These are phyloP conservation scores for Hymenoscyphus infarciens DNA, from an alignment of 2,329 filamentous ascomycete species.

Conservation along the genomic window DNA sequence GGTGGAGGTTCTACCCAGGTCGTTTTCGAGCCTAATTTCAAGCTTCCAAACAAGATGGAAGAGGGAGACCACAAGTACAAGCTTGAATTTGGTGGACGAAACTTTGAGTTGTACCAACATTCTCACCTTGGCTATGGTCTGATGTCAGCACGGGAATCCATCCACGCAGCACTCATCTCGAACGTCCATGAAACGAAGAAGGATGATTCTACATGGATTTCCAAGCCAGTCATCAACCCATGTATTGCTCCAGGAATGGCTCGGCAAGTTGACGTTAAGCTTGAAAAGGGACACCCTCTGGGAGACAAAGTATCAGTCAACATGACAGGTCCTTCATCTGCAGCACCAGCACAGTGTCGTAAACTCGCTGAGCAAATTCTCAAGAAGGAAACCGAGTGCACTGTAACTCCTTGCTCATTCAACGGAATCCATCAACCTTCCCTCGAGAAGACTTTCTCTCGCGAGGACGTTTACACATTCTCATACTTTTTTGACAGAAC, in stretches of 20 bases:
- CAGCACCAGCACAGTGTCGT: conserved; percentile 82
- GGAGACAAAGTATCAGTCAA: conserved; percentile 66
- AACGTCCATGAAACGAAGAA: conserved; percentile 63
- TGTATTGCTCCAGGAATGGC: conserved; percentile 81
- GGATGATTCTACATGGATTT: conserved; percentile 57
- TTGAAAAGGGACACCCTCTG: conserved; percentile 63
- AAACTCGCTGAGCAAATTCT: conserved; percentile 86
- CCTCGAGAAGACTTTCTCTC: conserved; percentile 84
- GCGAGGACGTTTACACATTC: conserved; percentile 92
- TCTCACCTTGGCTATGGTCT: conserved; percentile 95
- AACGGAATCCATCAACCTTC: conserved; percentile 94
- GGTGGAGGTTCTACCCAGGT: conserved; percentile 97
- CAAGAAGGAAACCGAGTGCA: conserved; percentile 79
- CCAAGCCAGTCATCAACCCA: conserved; percentile 71
- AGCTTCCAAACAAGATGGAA: conserved; percentile 79
- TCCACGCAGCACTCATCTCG: conserved; percentile 73
- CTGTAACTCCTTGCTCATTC: conserved; percentile 91
- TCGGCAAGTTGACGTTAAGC: conserved; percentile 68
- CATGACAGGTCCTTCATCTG: conserved; percentile 78
- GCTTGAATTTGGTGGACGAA: conserved; percentile 81
- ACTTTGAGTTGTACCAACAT: conserved; percentile 95
- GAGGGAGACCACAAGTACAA: conserved; percentile 96
- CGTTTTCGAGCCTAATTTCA: conserved; percentile 95
- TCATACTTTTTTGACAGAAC: conserved; percentile 98
- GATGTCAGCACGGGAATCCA: conserved; percentile 87